Evolutionary conservation across 768 basidiomycete species (phyloP), one percentile per base, ranked within the genome.

Genomic region (Saitozyma sp.): DNA sequence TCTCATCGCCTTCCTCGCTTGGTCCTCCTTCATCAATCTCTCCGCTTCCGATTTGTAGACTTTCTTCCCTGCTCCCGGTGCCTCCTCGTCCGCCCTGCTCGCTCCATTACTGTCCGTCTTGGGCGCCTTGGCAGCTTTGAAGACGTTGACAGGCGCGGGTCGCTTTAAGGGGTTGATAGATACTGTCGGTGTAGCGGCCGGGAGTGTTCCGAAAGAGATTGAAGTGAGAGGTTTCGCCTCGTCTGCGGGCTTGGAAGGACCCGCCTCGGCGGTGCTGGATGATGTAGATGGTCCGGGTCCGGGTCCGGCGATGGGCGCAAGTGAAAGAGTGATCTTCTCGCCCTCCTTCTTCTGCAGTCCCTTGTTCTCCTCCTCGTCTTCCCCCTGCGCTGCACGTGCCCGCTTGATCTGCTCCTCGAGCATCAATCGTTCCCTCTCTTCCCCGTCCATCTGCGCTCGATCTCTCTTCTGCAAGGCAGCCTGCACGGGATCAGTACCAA

Each of bases 321-420:
- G 40, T 6, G n/a, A 69, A 48, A 79, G 63, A 39, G 61, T 73
- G 56, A 75, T 68, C 64, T 71, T 71, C 57, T 73, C 75, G 8
- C 74, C 78, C 54, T 75, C 70, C 11, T 59, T 61, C 62, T 77
- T 76, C 56, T 70, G 57, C 58, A 79, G 61, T 6, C 71, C 78
- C 16, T 55, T 50, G 10, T 56, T 45, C 4, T 43, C 51, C 2
- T 56, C 60, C 13, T 29, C 64, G 9, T 58, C 62, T 50, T 73
- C 70, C 7, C 63, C 68, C 58, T 74, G 69, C 13, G 67, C 62
- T 8, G 67, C 67, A 11, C 82, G 83, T 2, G 95, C 96, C 45
- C 92, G 85, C 78, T 91, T 91, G 59, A 99, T 98, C 81, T 99
- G 95, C 70, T 96, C 93, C 10, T 88, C 84, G 64, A 99, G 89